phyloP scores from a whole-genome alignment of 495 filamentous ascomycete genomes.

The Penicillium bialowiezense region DNA sequence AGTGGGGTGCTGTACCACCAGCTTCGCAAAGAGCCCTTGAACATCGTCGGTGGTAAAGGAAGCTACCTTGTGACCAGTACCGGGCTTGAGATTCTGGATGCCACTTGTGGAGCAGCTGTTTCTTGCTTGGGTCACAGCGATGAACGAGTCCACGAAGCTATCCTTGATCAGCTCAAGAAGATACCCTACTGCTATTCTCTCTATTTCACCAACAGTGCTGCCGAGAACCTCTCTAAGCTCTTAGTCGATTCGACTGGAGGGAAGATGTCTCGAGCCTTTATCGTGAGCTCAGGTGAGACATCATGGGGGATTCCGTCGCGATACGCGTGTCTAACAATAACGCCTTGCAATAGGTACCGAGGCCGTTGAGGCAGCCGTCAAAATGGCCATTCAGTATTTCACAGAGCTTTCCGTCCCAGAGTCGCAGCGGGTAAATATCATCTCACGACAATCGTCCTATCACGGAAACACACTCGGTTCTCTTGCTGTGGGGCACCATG shows the following conservation, averaged over 20 bases:
- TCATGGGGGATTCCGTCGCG: background rate
- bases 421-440: conserved; percentile 48
- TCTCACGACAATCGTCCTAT: conserved; percentile 62
- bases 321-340: background rate
- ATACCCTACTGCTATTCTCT: conserved; percentile 45
- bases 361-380: conserved; percentile 62
- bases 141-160: conserved; percentile 36
- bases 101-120: conserved; percentile 38
- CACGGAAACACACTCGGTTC: conserved; percentile 72
- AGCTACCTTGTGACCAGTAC: conserved; percentile 17
- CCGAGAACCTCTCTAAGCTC: conserved; percentile 31
- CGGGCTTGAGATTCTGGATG: conserved; percentile 19
- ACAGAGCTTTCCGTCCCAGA: conserved; percentile 44
- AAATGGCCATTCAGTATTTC: conserved; percentile 57
- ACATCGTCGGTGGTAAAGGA: conserved; percentile 19
- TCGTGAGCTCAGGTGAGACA: conserved; percentile 45
- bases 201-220: conserved; percentile 40
- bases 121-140: conserved; percentile 38
- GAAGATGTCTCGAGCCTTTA: conserved; percentile 34
- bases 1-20: conserved; percentile 26
- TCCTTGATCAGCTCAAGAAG: conserved; percentile 36
- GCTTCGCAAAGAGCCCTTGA: conserved; percentile 18
- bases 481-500: conserved; percentile 58
- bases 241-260: conserved; percentile 35
- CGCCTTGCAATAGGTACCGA: conserved; percentile 47